These are phyloP conservation scores for Dryadomyces sulphureus DNA, from an alignment of 2,329 filamentous ascomycete genomes.

Conservation along the genomic window DNA sequence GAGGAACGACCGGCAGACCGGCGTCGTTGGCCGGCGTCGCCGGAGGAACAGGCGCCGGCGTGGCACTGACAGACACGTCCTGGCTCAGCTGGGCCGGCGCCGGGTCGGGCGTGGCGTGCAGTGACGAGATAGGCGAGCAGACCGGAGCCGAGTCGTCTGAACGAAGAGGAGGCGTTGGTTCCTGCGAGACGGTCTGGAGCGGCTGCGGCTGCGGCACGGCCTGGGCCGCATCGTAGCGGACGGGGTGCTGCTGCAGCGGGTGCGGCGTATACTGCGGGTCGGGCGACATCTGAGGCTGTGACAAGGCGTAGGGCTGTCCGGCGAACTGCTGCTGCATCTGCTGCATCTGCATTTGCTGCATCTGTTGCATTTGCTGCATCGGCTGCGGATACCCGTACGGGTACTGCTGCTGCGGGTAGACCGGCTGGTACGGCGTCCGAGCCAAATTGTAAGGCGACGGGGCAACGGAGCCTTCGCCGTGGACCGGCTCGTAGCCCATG, in stretches of 20 bases:
- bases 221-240: not conserved
- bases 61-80: not conserved
- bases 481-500: slow-evolving; percentile 20
- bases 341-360: not conserved
- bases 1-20: not conserved
- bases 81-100: slow-evolving; percentile 1
- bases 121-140: slow-evolving; percentile 4
- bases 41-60: too few relatives aligned
- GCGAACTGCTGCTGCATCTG: not conserved
- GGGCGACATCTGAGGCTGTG: not conserved
- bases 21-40: too few relatives aligned
- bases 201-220: not conserved
- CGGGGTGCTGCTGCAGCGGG: slow-evolving; percentile 7
- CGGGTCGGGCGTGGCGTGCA: slow-evolving; percentile 6
- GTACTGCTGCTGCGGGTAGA: not conserved
- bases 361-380: not conserved
- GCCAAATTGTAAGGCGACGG: slow-evolving; percentile 14
- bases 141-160: not conserved
- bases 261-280: not conserved
- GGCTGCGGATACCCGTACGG: not conserved
- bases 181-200: not conserved
- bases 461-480: slow-evolving; percentile 20
- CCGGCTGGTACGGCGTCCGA: not conserved
- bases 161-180: not conserved
- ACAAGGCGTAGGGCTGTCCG: not conserved